phyloP scores from a whole-genome alignment of 306 rosid genomes.

The Cucumis melo region DNA sequence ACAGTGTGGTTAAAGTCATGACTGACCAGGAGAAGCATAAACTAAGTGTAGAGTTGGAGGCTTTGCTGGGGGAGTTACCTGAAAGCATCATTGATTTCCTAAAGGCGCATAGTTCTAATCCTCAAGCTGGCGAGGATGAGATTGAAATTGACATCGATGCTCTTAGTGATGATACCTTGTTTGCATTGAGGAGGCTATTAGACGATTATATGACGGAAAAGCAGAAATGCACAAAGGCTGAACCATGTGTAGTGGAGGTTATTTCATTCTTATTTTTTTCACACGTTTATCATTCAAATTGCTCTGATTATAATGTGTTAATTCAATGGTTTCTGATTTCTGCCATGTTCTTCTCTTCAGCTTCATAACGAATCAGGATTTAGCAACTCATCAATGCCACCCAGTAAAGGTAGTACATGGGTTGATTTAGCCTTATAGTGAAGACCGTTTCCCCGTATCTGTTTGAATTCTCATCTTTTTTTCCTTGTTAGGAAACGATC shows the following conservation, averaged over 20 bases:
- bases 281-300: not conserved
- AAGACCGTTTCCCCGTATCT: not conserved
- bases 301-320: not conserved
- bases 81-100: conserved; percentile 56
- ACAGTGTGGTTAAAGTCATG: conserved; percentile 27
- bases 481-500: conserved; percentile 49
- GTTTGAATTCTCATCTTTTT: conserved; percentile 5
- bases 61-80: conserved; percentile 57
- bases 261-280: conserved; percentile 1
- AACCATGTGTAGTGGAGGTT: conserved; percentile 77
- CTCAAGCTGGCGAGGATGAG: conserved; percentile 57
- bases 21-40: conserved; percentile 51
- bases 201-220: conserved; percentile 54
- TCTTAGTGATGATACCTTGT: conserved; percentile 60
- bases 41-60: conserved; percentile 61
- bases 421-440: not conserved
- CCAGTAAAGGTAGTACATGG: conserved; percentile 39
- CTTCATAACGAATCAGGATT: conserved; percentile 55
- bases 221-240: conserved; percentile 39
- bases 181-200: conserved; percentile 55
- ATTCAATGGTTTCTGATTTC: conserved; percentile 3
- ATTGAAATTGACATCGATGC: conserved; percentile 84
- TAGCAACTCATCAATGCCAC: conserved; percentile 65
- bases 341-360: conserved; percentile 30
- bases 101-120: conserved; percentile 42